Conservation (phyloP, 345 rosid genomes). For the Cardamine chenopodiifolia region DNA sequence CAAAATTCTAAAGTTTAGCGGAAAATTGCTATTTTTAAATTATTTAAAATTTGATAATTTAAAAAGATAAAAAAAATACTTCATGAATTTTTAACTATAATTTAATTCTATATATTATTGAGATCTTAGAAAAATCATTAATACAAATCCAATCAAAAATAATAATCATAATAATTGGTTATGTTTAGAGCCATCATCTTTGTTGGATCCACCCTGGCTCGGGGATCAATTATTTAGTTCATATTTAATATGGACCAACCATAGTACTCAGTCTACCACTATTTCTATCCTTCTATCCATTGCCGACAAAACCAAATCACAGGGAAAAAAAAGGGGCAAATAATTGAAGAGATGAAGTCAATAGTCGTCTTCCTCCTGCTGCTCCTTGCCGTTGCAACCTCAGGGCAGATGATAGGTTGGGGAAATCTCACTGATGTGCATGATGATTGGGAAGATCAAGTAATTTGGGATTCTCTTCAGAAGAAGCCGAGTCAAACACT, state of each 20-base stretch:
- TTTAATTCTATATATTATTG: no score
- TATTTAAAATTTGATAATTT: no score
- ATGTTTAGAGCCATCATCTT: no score
- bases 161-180: no score
- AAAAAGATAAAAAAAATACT: no score
- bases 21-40: no score
- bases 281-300: neutral
- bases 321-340: neutral
- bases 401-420: conserved; percentile 2
- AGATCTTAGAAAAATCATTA: no score
- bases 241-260: conserved; percentile 1
- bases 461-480: neutral
- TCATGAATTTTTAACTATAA: no score
- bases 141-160: no score
- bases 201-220: no score
- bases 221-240: neutral
- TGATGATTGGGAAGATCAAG: neutral
- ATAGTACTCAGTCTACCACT: neutral
- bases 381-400: conserved; percentile 2
- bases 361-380: conserved; percentile 17
- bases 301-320: neutral
- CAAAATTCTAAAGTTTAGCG: no score
- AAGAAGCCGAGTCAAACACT: no score
- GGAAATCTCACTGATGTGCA: neutral
- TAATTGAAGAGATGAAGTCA: conserved; percentile 26